These are phyloP conservation scores for Scheffersomyces amazonensis DNA, from an alignment of 805 yeast species.

Conservation along the genomic window DNA sequence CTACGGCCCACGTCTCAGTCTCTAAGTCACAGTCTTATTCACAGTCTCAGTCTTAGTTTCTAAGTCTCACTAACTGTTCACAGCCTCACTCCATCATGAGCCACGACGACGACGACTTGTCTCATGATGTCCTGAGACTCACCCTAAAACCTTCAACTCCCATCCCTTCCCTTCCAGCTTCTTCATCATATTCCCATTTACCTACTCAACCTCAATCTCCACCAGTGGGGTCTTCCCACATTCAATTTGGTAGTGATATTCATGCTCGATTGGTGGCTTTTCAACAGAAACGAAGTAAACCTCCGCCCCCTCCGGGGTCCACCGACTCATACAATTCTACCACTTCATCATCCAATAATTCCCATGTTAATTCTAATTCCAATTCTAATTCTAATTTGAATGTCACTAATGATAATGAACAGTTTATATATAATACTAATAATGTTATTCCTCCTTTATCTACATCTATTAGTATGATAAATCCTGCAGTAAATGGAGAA, in stretches of 20 bases:
- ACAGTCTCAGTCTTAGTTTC: too few species aligned
- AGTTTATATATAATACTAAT: background rate
- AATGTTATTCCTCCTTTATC: background rate
- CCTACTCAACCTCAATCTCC: slow-evolving; percentile 12
- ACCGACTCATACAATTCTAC: background rate
- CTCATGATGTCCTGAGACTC: background rate
- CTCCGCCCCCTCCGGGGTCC: slow-evolving; percentile 5
- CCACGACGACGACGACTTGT: background rate
- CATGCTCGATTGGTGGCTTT: slow-evolving; percentile 87
- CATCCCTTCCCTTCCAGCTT: background rate
- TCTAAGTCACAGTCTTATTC: too few species aligned
- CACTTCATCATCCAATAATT: background rate
- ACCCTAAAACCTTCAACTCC: background rate
- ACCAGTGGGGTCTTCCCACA: slow-evolving; percentile 10
- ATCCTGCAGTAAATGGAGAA: background rate
- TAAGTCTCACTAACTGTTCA: too few species aligned
- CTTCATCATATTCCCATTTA: too few species aligned
- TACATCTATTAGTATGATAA: background rate
- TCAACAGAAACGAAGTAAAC: slow-evolving; percentile 65
- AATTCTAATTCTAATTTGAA: background rate
- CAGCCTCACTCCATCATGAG: too few species aligned
- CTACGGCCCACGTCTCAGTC: too few species aligned
- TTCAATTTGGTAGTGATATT: slow-evolving; percentile 60
- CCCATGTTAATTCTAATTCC: background rate
- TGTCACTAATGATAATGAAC: background rate